Base-by-base conservation (phyloP, 2,329 filamentous ascomycete genomes). In the Allantophomopsis lycopodina region DNA sequence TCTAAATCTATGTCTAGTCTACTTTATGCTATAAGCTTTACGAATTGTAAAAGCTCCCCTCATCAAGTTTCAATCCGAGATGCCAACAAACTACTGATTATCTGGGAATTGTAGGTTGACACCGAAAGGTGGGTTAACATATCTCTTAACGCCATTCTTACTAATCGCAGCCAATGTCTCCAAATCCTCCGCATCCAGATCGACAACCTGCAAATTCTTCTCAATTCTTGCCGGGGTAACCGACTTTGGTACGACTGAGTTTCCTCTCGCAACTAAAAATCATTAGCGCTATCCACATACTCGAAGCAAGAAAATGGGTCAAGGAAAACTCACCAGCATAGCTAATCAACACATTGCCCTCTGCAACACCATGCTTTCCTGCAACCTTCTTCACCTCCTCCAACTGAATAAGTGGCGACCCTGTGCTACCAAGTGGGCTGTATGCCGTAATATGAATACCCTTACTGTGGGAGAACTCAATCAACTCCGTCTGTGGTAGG, bases 381-480 rank as follows among this genome's bases (percentile, higher is more conserved):
- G 82, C 74, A 39, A 82, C 63, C 60, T 76, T 68, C 38, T 79
- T 56, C 69, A 77, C 46, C 68, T 73, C 49, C 3, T 71, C 66
- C 56, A 73, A 76, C 42, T 68, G 68, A 47, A 83, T 61, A 45
- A 83, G 62, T 4, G 54, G 54, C 21, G 48, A 49, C 8, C 54
- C 53, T 1, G 52, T 48, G 30, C 53, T 64, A 18, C 57, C 60
- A 21, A 65, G 46, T 2, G 60, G 62, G 21, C 56, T 66, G 53
- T 72, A 74, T 8, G 67, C 68, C 5, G 67, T 71, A 36, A 73
- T 59, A 41, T 65, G 60, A 40, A 73, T 73, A 15, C 62, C 63
- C 47, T 65, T 64, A 21, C 59, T 49, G 36, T 63, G 59, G 52
- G 69, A 70, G 50, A 65, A 69, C 37, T 66, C 59, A 20, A 71